Base-by-base conservation (phyloP, 768 basidiomycete genomes). In the Clavulina sp. region DNA sequence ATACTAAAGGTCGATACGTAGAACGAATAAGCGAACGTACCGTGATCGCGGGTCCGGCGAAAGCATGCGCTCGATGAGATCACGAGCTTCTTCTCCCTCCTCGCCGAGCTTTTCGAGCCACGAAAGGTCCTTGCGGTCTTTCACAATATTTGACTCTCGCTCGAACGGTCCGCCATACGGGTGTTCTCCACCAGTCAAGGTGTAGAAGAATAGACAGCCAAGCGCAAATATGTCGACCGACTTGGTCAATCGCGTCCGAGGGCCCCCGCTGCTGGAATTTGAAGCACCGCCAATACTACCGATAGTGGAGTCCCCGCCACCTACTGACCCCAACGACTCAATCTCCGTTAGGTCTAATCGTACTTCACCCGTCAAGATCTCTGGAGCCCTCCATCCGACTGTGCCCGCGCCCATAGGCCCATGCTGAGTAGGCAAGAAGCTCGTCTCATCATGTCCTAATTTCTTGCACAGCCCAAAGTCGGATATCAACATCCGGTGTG, bases 401-500 rank as follows among this genome's bases (percentile, higher is more conserved):
- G 92, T 93, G 13, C 95, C 95, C 6, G 86, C 89, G 21, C 77
- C 86, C 69, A 85, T 77, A 30, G 82, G 76, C 4, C 93, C 88
- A 60, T 92, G 83, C 16, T 79, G 78, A 0, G 93, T 96, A 1
- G 92, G 93, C 57, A 89, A 68, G 65, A 97, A 97, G 60, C 87
- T 91, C 48, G 89, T 92, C 72, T 97, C 92, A 65, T 96, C 95
- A 33, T 86, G 69, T 57, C 96, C 92, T 41, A 97, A 72, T 63
- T 85, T 89, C 64, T 92, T 92, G 63, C 93, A 96, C 48, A 99
- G 71, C 32, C 95, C 95, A 62, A 99, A 97, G 66, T 99, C 95
- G 1, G 91, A 95, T 53, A 91, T 92, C 54, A 92, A 68, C 87
- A 92, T 89, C 46, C 86, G 70, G 58, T 86, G 67, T 5, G 66